phyloP scores from a whole-genome alignment of 2,329 filamentous ascomycete species.

The Aspergillus pseudotamarii region DNA sequence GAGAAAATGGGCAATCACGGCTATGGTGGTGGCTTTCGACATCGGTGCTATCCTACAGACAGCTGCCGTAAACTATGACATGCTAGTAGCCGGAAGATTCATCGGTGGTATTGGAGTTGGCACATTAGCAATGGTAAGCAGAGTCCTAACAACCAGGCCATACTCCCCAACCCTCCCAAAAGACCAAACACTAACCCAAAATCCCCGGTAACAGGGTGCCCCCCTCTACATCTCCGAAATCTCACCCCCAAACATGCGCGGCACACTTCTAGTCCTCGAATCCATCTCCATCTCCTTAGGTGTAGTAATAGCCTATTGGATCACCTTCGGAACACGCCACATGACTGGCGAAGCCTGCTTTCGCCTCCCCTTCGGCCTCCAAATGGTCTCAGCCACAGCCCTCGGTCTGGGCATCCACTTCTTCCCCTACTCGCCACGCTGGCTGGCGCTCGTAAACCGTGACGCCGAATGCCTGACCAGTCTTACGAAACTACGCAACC shows the following conservation, averaged over 20 bases:
- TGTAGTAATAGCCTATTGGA: constrained; percentile 57
- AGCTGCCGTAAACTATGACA: constrained; percentile 1
- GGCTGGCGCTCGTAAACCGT: constrained; percentile 65
- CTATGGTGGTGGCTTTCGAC: constrained; percentile 21
- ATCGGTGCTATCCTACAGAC: neutral
- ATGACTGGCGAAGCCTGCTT: constrained; percentile 47
- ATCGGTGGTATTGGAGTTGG: constrained; percentile 43
- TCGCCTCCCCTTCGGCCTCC: constrained; percentile 64
- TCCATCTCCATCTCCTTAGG: constrained; percentile 50
- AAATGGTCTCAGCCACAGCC: constrained; percentile 64
- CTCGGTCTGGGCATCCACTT: constrained; percentile 63
- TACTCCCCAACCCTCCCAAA: neutral
- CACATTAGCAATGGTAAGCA: constrained; percentile 36
- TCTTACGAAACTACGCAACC: constrained; percentile 57
- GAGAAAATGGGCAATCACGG: constrained; percentile 44
- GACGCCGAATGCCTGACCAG: constrained; percentile 62
- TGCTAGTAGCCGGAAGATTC: constrained; percentile 36
- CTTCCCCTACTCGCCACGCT: constrained; percentile 66
- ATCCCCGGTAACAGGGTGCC: constrained; percentile 14
- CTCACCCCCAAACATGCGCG: constrained; percentile 40
- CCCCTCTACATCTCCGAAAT: constrained; percentile 40
- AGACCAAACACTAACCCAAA: neutral
- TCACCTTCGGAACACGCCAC: constrained; percentile 54
- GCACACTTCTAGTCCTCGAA: constrained; percentile 40
- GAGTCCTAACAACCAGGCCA: neutral